phyloP scores from a whole-genome alignment of 2,329 filamentous ascomycete species.

The Calonectria multiphialidica region DNA sequence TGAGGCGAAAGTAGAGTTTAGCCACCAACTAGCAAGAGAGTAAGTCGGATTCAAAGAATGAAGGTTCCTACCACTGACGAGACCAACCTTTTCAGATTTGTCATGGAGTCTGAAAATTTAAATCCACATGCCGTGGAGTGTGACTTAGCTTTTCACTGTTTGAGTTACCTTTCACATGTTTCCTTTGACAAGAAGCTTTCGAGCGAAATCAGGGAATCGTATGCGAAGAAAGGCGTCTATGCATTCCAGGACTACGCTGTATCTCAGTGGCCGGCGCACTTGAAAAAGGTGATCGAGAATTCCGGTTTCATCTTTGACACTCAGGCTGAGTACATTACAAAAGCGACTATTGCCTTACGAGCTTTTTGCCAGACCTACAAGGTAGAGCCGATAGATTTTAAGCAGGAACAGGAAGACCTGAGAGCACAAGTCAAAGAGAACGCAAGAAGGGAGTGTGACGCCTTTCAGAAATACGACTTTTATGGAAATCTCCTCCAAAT shows the following conservation, averaged over 20 bases:
- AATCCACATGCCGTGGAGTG: constrained; percentile 25
- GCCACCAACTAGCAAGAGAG: constrained; percentile 53
- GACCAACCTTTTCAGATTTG: constrained; percentile 23
- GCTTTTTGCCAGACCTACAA: background rate
- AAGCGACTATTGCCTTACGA: background rate
- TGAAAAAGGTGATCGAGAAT: constrained; percentile 38
- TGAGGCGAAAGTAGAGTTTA: constrained; percentile 50
- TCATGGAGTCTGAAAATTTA: constrained; percentile 41
- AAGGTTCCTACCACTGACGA: background rate
- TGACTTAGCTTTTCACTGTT: constrained; percentile 38
- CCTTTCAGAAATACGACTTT: background rate
- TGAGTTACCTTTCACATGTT: constrained; percentile 49
- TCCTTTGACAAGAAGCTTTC: constrained; percentile 44
- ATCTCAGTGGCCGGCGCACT: constrained; percentile 50
- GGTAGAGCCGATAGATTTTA: background rate
- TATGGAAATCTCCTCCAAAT: background rate
- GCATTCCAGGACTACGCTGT: constrained; percentile 54
- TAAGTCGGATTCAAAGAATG: constrained; percentile 31
- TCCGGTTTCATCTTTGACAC: background rate
- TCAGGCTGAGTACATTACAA: background rate
- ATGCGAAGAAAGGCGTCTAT: constrained; percentile 45
- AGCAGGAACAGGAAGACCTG: background rate
- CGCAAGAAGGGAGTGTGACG: background rate
- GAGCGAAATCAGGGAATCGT: constrained; percentile 19
- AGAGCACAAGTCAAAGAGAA: background rate